These are phyloP conservation scores for Passalora sequoiae DNA, from an alignment of 2,329 filamentous ascomycete species.

Conservation along the genomic window DNA sequence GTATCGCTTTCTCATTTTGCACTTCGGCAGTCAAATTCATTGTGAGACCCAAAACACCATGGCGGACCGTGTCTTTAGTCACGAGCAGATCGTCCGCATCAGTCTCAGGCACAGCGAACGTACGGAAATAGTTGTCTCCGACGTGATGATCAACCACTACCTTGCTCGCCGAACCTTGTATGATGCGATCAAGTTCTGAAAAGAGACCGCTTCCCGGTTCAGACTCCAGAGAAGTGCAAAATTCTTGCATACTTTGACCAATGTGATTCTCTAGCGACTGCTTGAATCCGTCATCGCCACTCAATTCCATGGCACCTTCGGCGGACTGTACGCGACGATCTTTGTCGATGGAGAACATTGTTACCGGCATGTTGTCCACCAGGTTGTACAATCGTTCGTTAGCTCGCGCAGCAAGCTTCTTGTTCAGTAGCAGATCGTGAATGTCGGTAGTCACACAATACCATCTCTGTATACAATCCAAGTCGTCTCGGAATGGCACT, in stretches of 20 bases:
- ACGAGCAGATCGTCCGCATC: neutral
- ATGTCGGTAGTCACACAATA: neutral
- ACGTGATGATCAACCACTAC: neutral
- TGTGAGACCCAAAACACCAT: neutral
- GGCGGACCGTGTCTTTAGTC: neutral
- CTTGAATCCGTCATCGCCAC: neutral
- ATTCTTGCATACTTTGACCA: no score
- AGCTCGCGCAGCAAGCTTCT: neutral
- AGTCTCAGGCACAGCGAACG: neutral
- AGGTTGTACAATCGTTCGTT: neutral
- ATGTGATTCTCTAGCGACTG: no score
- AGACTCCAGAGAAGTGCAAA: no score
- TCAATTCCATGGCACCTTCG: neutral
- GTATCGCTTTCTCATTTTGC: neutral
- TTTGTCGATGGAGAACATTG: neutral
- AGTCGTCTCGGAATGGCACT: neutral
- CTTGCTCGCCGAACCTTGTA: neutral
- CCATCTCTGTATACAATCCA: neutral
- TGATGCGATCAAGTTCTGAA: neutral
- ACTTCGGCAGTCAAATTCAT: neutral
- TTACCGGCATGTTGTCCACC: neutral
- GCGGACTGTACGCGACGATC: neutral
- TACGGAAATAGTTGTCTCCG: neutral
- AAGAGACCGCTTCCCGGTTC: no score
- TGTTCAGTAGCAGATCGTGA: neutral